Base-by-base conservation (phyloP, 148 eudicot species). In the Drosera capensis region DNA sequence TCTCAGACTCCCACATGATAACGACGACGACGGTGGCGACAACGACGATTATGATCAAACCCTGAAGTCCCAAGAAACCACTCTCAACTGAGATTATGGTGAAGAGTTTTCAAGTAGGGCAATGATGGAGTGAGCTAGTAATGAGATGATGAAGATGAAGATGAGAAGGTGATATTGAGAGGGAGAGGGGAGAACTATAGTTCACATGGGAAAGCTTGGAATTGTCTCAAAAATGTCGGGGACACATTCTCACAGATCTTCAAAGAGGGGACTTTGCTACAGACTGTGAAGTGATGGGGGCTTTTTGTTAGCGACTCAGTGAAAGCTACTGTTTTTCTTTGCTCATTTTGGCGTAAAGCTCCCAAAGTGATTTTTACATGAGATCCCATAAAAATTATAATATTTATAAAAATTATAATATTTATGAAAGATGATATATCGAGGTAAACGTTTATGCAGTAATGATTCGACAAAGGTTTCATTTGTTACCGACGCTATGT, bases 1-100 rank as follows among this genome's bases (percentile, higher is more conserved):
- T 53, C 48, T 88, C 97, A 14, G 95, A 90, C 57, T 84, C 95
- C 94, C 95, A 90, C 97, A 84, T 84, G 46, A 13, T 45, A 28
- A 58, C 50, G 45, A 35, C 43, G 11, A 40, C 11, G 7, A 30
- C 6, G 13, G 13, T 30, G 13, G 35, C 35, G 14, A 6, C 8
- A 34, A 34, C 11, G 8, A 11, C 14, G 38, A 34, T 15, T 11
- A 6, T 2, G 38, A 29, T 12, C 14, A 17, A 41, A 41, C 21
- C 45, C 8, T 18, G 45, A 19, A 34, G n/a, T 13, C 5, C 11
- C 9, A 34, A 11, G 38, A 34, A 15, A 11, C 11, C 2, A 9
- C n/a, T 34, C 38, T 34, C 38, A 34, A 15, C n/a, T 9, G n/a
- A 4, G 38, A n/a, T 34, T 6, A 28, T 28, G 38, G 38, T 34